Base-by-base conservation (phyloP, 2,329 filamentous ascomycete species). In the Mycosphaerella arachidis region DNA sequence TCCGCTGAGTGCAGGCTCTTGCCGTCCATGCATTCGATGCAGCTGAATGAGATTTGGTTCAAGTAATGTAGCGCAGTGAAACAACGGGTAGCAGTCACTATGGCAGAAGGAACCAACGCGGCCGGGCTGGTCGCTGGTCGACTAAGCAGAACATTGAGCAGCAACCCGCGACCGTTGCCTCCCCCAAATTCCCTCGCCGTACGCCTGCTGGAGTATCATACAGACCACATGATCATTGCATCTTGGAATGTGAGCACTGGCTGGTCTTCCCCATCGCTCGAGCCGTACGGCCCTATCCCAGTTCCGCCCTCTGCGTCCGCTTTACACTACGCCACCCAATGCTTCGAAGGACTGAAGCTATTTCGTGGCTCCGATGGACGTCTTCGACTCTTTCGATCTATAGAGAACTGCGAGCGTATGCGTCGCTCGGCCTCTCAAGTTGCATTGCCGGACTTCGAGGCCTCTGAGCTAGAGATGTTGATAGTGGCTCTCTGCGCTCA, bases 251-350 rank as follows among this genome's bases (percentile, higher is more conserved):
- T 74, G 20, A 71, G 76, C 35, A 73, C 76, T 18, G 91, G 91
- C 67, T 95, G 91, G 91, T 80, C 81, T 43, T 79, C 82, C 1
- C 91, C 91, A 2, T 82, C 87, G 67, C 82, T 94, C 60, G 83
- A 85, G 72, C 88, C 90, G 30, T 93, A 90, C 74, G 88, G 88
- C 0, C 88, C 89, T 13, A 78, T 95, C 57, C 82, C 82, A 61
- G 84, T 95, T 67, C 87, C 90, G 77, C 91, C 91, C 37, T 92
- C 89, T 4, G 89, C 91, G 8, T 90, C 87, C 2, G 86, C 86
- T 62, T 82, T 95, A 62, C 91, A 95, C 80, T 95, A 94, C 76
- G 91, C 90, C 18, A 94, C 90, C 52, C 88, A 92, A 76, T 95
- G 91, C 75, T 95, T 95, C 77, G 91, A 95, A 77, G 91, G 91